phyloP scores from a whole-genome alignment of 2,329 filamentous ascomycete species.

The Scedosporium minutisporum region DNA sequence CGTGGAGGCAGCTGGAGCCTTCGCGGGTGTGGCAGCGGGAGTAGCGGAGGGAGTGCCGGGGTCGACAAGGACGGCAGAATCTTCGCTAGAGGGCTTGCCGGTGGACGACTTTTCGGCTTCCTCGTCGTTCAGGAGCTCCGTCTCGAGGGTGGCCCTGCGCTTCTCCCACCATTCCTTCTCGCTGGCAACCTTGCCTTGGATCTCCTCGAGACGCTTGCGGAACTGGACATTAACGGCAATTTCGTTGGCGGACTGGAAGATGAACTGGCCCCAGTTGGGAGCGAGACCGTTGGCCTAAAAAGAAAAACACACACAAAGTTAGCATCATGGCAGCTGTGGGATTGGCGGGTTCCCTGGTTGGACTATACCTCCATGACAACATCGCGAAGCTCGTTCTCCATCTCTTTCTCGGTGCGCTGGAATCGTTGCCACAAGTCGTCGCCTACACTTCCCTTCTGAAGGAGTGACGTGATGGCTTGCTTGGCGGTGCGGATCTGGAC shows the following conservation, averaged over 20 bases:
- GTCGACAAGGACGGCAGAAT: constrained; percentile 64
- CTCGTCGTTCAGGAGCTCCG: constrained; percentile 66
- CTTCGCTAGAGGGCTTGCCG: constrained; percentile 18
- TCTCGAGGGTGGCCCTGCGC: constrained; percentile 62
- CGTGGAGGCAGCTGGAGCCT: constrained; percentile 8
- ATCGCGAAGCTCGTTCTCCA: constrained; percentile 90
- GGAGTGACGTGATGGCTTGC: constrained; percentile 69
- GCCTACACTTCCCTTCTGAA: constrained; percentile 86
- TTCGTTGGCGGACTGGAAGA: constrained; percentile 97
- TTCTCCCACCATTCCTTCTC: constrained; percentile 94
- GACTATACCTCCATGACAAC: constrained; percentile 73
- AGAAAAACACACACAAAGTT: neutral
- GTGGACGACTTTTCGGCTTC: constrained; percentile 28
- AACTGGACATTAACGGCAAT: constrained; percentile 78
- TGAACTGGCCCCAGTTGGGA: constrained; percentile 82
- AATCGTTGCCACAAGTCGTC: constrained; percentile 96
- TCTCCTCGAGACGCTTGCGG: constrained; percentile 63
- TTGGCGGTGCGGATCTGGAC: constrained; percentile 83
- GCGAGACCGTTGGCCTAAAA: constrained; percentile 77
- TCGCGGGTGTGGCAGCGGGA: constrained; percentile 19
- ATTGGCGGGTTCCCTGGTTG: neutral
- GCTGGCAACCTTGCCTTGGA: constrained; percentile 58
- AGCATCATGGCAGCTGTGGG: neutral
- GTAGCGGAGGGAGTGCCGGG: constrained; percentile 16
- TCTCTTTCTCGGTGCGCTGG: constrained; percentile 86